Base-by-base conservation (phyloP, 192 early-diverging fungal genomes). In the Mortierella claussenii region DNA sequence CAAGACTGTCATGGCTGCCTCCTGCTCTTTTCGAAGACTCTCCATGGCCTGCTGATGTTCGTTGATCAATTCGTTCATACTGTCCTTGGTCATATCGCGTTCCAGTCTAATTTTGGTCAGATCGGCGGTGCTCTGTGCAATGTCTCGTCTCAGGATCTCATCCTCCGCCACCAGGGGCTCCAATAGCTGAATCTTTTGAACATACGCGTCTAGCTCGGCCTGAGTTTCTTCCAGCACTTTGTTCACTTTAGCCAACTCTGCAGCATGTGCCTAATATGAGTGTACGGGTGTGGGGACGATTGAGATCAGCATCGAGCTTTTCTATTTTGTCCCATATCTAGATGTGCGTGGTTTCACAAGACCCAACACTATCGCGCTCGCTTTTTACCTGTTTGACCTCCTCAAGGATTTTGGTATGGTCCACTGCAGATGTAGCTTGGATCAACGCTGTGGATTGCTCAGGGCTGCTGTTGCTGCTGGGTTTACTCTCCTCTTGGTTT, bases 151-250 rank as follows among this genome's bases (percentile, higher is more conserved):
- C 55, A 76, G 28, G 17, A 76, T 67, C 34, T 76, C 73, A 28
- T 76, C 73, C 53, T 76, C 58, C n/a, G 64, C 44, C 26, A 76
- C 64, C 33, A 76, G 46, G 6, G 73, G 73, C 27, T 76, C 73
- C 46, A 76, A 7, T 2, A 76, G 34, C 2, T 62, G 50, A 23
- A 57, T 76, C 40, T 76, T 76, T 76, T 76, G 73, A 51, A 76
- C 44, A 20, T 67, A 76, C 1, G 73, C 73, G 17, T 65, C 56
- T 46, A 76, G 20, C 18, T 67, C 64, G 33, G 64, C 51, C 40
- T 76, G 64, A 5, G 73, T 67, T 17, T 66, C 73, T 20, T 55
- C 59, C 20, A 63, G 37, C 10, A 42, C 23, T 37, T 57, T 71
- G 21, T 32, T 62, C 60, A 71, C 6, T 18, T 46, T 56, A 3